Conservation (phyloP, 805 yeast species). For the Metschnikowia sp. region DNA sequence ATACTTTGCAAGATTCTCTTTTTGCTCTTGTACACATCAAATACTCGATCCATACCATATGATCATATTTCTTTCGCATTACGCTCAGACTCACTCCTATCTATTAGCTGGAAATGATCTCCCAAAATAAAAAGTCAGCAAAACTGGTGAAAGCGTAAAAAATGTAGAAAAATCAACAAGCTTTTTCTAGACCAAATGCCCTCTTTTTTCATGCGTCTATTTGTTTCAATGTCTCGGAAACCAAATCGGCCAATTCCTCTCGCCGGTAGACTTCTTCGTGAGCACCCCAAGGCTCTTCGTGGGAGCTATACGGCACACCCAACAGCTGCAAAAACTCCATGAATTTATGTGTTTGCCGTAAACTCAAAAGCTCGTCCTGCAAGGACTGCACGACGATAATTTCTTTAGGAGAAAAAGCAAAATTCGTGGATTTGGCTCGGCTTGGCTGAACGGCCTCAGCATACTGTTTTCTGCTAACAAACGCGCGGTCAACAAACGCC, state of each 20-base stretch:
- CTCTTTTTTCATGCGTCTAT: too few relatives aligned
- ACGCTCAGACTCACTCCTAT: too few relatives aligned
- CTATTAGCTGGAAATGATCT: too few relatives aligned
- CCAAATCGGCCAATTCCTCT: constrained; percentile 30
- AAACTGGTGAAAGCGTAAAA: too few relatives aligned
- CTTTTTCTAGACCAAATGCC: too few relatives aligned
- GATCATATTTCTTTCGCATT: too few relatives aligned
- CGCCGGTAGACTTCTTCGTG: constrained; percentile 64
- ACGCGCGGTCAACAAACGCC: constrained; percentile 59
- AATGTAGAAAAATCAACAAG: too few relatives aligned
- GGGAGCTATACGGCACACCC: constrained; percentile 9
- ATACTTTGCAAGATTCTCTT: too few relatives aligned
- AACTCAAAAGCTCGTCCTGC: constrained; percentile 61
- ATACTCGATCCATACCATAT: too few relatives aligned
- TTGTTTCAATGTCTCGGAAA: background rate
- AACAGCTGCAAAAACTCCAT: constrained; percentile 27
- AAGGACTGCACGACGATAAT: constrained; percentile 55
- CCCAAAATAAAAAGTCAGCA: too few relatives aligned
- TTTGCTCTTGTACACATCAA: too few relatives aligned
- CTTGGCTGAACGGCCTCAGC: constrained; percentile 27
- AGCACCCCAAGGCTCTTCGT: constrained; percentile 44
- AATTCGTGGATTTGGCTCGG: background rate
- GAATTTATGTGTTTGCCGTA: constrained; percentile 47
- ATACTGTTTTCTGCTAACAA: constrained; percentile 24
- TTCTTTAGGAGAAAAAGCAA: constrained; percentile 7